Base-by-base conservation (phyloP, 2,329 filamentous ascomycete species). In the Septoria petroselini region DNA sequence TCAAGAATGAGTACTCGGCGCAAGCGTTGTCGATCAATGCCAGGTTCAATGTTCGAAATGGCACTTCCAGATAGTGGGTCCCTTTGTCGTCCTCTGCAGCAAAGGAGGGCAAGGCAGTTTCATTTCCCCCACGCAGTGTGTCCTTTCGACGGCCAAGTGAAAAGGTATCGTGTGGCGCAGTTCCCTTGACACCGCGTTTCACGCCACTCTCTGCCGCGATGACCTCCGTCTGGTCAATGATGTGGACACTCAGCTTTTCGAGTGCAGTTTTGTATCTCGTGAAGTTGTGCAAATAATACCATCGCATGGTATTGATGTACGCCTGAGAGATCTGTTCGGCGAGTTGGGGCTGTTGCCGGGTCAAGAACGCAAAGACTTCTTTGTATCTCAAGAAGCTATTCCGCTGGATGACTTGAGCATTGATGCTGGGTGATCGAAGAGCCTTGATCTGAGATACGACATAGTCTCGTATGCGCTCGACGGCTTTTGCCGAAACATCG, bases 231-330 rank as follows among this genome's bases (percentile, higher is more conserved):
- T 85, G 90, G 64, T 96, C 91, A 51, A 95, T 76, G 3, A 78
- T 70, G 64, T 96, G 90, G 2, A 97, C 70, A 63, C 87, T 91
- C 53, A 98, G 78, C 68, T 89, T 94, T 48, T 86, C 84, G 4
- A 98, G 76, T 0, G 93, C 84, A 60, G 84, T 83, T 57, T 86
- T 83, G 68, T 98, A 98, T 27, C 91, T 84, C 3, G 81, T 83
- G 65, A 98, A 98, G 67, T 96, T 88, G 58, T 86, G 93, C 45
- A 86, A 73, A 66, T 97, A 97, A 65, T 98, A 98, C 93, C 93
- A 98, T 45, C 90, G 83, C 89, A 98, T 98, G 0, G 94, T 98
- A 68, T 96, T 95, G 73, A 94, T 85, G 64, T 98, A 98, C 3
- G 94, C 93, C 66, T 89, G 86, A 7, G 84, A 84, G 58, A 98